Base-by-base conservation (phyloP, 257 asterid species). In the Asclepias syriaca region DNA sequence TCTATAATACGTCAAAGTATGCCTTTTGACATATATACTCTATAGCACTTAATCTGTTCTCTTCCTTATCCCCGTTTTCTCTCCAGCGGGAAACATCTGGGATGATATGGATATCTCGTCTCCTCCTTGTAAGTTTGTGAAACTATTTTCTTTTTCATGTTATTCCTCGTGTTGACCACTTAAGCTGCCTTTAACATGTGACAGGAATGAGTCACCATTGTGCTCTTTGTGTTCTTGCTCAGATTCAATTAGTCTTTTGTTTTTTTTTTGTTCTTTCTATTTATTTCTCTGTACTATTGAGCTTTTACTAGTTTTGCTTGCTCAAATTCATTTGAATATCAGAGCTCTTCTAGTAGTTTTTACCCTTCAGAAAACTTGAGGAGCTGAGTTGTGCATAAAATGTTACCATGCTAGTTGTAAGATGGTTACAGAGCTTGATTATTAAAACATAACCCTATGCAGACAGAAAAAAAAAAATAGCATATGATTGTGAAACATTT, bases 51-150 rank as follows among this genome's bases (percentile, higher is more conserved):
- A 65, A 61, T 32, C 59, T 6, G 5, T 22, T 54, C 3, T 54
- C 59, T 54, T 5, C 11, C 12, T 16, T 53, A 53, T 73, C 72
- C 54, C 74, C 64, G 56, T 76, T 77, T 16, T 19, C n/a, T 19
- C 22, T 51, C 57, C 91, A 95, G 99, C 87, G 76, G 94, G 85
- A 73, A 70, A 82, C 53, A 79, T 72, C 51, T 83, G 83, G 85
- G 92, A 90, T 70, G 87, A 81, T 53, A 72, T 45, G 72, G 91
- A 83, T 71, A 72, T 69, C 39, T 81, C 90, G 49, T 79, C 71
- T 55, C 77, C 85, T 85, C 89, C 95, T 63, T 85, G 99, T 95
- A 79, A 82, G 92, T 82, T 74, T 58, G 60, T 32, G 46, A 45
- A 29, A 4, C 51, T 43, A 43, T 46, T 68, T 68, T 60, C 21